phyloP scores from a whole-genome alignment of 108 stramenopile genomes.

The Cyclostephanos tholiformis region DNA sequence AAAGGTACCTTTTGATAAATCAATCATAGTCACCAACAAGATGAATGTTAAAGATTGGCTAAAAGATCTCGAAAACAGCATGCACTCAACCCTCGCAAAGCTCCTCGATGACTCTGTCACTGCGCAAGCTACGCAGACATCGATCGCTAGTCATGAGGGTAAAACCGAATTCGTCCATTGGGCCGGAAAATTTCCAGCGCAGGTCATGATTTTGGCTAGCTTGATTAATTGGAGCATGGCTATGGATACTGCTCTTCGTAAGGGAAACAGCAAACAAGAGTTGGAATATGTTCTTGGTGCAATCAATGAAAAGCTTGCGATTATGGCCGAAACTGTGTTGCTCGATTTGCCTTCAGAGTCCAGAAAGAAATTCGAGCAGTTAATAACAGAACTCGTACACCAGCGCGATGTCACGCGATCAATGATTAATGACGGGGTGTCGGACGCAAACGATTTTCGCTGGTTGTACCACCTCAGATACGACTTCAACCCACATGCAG shows the following conservation, averaged over 20 bases:
- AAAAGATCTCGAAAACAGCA: conserved; percentile 82
- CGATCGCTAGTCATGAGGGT: conserved; percentile 27
- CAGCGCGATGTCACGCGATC: conserved; percentile 94
- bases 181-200: conserved; percentile 91
- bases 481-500: conserved; percentile 78
- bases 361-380: conserved; percentile 96
- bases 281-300: conserved; percentile 49
- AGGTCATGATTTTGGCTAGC: conserved; percentile 93
- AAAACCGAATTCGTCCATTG: conserved; percentile 80
- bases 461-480: conserved; percentile 95
- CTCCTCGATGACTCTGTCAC: conserved; percentile 83
- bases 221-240: conserved; percentile 92
- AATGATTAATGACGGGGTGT: conserved; percentile 76
- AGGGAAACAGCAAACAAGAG: conserved; percentile 48
- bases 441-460: conserved; percentile 75
- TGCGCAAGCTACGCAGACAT: conserved; percentile 47
- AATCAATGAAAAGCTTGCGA: conserved; percentile 79
- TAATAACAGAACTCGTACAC: conserved; percentile 98
- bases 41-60: conserved; percentile 94
- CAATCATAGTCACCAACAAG: conserved; percentile 72
- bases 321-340: conserved; percentile 93
- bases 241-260: conserved; percentile 78
- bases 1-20: conserved; percentile 73
- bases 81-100: conserved; percentile 90
- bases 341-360: conserved; percentile 81